Evolutionary conservation across 1,284 basidiomycete genomes (phyloP).

Genomic region (Cryptococcus amylolentus): DNA sequence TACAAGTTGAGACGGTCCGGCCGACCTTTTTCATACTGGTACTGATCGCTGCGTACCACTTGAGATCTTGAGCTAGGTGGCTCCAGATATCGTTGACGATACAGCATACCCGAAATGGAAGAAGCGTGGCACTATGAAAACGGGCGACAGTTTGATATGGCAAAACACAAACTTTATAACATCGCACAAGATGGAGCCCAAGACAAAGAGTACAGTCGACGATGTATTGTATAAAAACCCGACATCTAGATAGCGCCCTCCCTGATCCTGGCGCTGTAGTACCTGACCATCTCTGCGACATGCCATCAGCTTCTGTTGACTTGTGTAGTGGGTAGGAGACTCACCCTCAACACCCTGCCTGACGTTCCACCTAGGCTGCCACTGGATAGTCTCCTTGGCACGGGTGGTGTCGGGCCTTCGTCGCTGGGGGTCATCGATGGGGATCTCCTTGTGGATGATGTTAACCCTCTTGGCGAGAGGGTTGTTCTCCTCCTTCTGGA

Average conservation of each 20-base stretch:
- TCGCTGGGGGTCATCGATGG: conserved; percentile 90
- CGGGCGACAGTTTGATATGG: no score
- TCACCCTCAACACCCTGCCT: conserved; percentile 39
- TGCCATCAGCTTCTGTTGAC: background rate
- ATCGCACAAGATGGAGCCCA: no score
- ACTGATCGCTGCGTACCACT: no score
- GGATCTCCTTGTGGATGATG: conserved; percentile 79
- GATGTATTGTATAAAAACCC: background rate
- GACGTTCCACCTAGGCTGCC: conserved; percentile 78
- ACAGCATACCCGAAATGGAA: background rate
- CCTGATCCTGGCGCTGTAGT: conserved; percentile 25
- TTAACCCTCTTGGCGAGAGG: conserved; percentile 58
- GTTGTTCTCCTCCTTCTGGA: conserved; percentile 75
- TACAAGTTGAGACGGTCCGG: no score
- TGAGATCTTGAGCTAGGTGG: no score
- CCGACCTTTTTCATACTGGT: no score
- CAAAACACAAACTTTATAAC: no score
- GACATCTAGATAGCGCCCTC: conserved; percentile 25
- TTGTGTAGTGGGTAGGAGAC: background rate
- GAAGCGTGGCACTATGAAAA: no score
- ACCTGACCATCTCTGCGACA: conserved; percentile 26
- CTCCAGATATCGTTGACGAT: no score
- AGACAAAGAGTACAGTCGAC: background rate
- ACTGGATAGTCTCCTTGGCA: conserved; percentile 77
- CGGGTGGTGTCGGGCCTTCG: conserved; percentile 87